These are phyloP conservation scores for Aquilaria agallochum DNA, from an alignment of 441 rosid species.

Conservation along the genomic window DNA sequence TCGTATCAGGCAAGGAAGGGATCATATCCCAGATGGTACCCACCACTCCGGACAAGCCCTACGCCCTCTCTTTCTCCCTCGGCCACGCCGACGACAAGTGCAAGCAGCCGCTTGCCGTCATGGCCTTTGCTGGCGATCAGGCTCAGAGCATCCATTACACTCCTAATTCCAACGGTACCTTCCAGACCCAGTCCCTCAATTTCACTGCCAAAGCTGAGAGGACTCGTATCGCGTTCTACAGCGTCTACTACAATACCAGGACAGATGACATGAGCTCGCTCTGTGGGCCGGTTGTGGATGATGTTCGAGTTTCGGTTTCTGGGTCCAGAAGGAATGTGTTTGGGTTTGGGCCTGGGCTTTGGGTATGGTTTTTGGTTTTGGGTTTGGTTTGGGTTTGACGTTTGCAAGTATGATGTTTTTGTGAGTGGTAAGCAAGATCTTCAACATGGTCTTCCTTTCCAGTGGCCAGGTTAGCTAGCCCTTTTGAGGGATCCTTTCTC, in stretches of 20 bases:
- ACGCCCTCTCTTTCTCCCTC: constrained; percentile 52
- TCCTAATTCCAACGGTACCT: constrained; percentile 63
- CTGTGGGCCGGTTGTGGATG: constrained; percentile 92
- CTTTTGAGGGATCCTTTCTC: too few species aligned
- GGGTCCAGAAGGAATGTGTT: constrained; percentile 24
- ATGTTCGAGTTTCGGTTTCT: constrained; percentile 74
- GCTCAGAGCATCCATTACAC: constrained; percentile 77
- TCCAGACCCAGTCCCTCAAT: constrained; percentile 49
- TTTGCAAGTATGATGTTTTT: neutral
- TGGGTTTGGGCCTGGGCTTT: constrained; percentile 25
- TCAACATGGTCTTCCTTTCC: too few species aligned
- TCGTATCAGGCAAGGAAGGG: constrained; percentile 94
- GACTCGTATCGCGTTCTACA: constrained; percentile 80
- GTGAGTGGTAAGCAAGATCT: too few species aligned
- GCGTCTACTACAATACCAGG: constrained; percentile 87
- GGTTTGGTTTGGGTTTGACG: constrained; percentile 34
- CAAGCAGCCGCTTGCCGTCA: constrained; percentile 80
- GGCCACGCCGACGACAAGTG: constrained; percentile 89
- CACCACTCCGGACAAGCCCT: constrained; percentile 49
- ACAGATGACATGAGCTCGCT: constrained; percentile 87
- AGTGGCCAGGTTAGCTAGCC: too few species aligned
- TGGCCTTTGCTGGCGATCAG: constrained; percentile 95
- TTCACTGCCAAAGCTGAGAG: constrained; percentile 91
- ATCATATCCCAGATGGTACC: constrained; percentile 91
- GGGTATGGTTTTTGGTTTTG: constrained; percentile 24